Evolutionary conservation across 2,329 filamentous ascomycete species (phyloP).

Genomic region (Venturia asperata): DNA sequence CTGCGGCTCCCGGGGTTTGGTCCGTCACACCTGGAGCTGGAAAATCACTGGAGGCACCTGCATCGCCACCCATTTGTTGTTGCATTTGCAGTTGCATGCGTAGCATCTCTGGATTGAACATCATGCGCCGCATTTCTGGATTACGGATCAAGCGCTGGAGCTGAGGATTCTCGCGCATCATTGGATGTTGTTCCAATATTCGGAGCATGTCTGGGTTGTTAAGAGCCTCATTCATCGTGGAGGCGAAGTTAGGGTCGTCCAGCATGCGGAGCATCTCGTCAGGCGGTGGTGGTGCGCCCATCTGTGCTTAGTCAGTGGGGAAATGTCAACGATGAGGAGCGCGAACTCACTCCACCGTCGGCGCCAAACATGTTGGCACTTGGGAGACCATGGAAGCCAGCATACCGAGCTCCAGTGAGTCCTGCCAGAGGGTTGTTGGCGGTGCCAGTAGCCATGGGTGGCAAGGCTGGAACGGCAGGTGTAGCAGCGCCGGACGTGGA

Average conservation of each 20-base stretch:
- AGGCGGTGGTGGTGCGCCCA: conserved; percentile 77
- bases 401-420: conserved; percentile 86
- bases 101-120: conserved; percentile 83
- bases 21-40: conserved; percentile 89
- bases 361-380: conserved; percentile 85
- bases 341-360: conserved; percentile 77
- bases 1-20: conserved; percentile 52
- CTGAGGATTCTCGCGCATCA: conserved; percentile 87
- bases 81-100: conserved; percentile 78
- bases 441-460: conserved; percentile 67
- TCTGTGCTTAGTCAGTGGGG: conserved; percentile 53
- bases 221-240: conserved; percentile 88
- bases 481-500: conserved; percentile 31
- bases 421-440: conserved; percentile 83
- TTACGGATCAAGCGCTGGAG: conserved; percentile 82
- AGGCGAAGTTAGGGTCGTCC: conserved; percentile 77
- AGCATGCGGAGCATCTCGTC: conserved; percentile 81
- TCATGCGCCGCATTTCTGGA: conserved; percentile 81
- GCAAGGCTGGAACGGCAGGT: conserved; percentile 46
- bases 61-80: conserved; percentile 49
- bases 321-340: neutral
- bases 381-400: conserved; percentile 82
- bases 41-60: conserved; percentile 52
- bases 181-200: conserved; percentile 55
- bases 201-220: conserved; percentile 93